Evolutionary conservation across 495 filamentous ascomycete genomes (phyloP).

Genomic region (Choiromyces venosus): DNA sequence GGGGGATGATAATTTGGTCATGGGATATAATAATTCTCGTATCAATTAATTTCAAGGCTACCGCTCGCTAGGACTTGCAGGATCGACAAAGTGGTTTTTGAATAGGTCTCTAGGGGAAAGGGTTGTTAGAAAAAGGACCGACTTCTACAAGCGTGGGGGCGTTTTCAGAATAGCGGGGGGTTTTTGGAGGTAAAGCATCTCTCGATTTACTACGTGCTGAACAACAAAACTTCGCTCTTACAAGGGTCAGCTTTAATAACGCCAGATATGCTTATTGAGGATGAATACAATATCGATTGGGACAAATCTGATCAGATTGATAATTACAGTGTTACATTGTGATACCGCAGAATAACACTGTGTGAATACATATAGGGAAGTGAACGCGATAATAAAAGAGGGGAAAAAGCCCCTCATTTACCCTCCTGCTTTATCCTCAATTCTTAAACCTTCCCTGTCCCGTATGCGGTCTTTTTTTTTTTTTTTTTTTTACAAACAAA

Average conservation of each 20-base stretch:
- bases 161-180: background rate
- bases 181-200: background rate
- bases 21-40: background rate
- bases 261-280: background rate
- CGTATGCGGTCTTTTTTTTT: background rate
- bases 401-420: background rate
- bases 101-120: background rate
- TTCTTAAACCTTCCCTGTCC: background rate
- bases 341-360: background rate
- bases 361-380: background rate
- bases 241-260: background rate
- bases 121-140: background rate
- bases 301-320: background rate
- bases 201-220: background rate
- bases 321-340: background rate
- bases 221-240: background rate
- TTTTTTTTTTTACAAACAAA: background rate
- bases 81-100: background rate
- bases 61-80: background rate
- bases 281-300: background rate
- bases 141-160: background rate
- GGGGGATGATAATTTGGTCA: background rate
- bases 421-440: background rate
- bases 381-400: conserved; percentile 1
- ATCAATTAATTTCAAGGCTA: background rate